These are phyloP conservation scores for Coemansia aciculifera DNA, from an alignment of 192 early-diverging fungal species.

Conservation along the genomic window DNA sequence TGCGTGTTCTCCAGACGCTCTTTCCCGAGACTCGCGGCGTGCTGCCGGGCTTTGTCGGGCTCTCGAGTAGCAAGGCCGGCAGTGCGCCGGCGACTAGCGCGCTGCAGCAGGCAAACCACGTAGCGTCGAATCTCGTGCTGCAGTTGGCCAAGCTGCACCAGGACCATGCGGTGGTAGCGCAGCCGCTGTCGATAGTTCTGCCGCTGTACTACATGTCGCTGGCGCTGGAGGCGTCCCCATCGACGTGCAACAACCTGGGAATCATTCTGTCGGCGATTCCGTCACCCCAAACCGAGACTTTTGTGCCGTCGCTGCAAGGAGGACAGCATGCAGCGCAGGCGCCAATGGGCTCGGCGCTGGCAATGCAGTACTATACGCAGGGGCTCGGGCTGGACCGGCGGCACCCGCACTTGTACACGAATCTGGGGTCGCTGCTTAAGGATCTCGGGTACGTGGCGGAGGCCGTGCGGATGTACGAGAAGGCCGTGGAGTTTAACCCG, in stretches of 20 bases:
- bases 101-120: conserved; percentile 53
- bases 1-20: conserved; percentile 57
- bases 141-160: conserved; percentile 88
- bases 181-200: conserved; percentile 67
- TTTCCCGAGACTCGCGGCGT: conserved; percentile 66
- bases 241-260: conserved; percentile 90
- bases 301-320: conserved; percentile 53
- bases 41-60: conserved; percentile 63
- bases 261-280: conserved; percentile 75
- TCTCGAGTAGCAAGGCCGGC: conserved; percentile 31
- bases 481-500: conserved; percentile 82
- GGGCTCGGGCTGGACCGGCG: conserved; percentile 76
- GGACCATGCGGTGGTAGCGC: conserved; percentile 63
- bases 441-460: conserved; percentile 84
- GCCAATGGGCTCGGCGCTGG: conserved; percentile 73
- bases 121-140: conserved; percentile 62
- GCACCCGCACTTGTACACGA: conserved; percentile 93
- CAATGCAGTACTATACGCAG: conserved; percentile 84
- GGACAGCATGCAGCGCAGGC: conserved; percentile 55
- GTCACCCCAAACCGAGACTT: conserved; percentile 55
- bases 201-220: conserved; percentile 84
- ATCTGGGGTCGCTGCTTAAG: conserved; percentile 87
- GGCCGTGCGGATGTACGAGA: conserved; percentile 85
- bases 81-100: conserved; percentile 14
- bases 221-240: conserved; percentile 76